Conservation (phyloP, 257 asterid genomes). For the Fraxinus quadrangulata region DNA sequence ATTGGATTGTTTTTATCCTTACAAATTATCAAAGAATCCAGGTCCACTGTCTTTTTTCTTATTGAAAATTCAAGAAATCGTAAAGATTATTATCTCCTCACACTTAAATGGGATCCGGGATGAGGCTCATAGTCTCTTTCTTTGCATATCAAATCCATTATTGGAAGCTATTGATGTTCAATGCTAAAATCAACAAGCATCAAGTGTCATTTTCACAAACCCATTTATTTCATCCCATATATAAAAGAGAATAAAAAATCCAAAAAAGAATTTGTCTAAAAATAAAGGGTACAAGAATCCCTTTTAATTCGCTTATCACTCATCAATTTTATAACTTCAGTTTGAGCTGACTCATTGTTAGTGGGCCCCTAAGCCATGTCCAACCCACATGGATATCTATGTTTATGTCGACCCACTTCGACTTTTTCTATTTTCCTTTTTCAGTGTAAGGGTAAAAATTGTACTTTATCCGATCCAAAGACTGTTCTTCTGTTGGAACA, state of each 20-base stretch:
- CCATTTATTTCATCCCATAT: background rate
- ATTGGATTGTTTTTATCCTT: no score
- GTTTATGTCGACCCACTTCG: slow-evolving; percentile 49
- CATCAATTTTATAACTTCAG: background rate
- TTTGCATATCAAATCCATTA: no score
- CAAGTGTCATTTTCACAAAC: background rate
- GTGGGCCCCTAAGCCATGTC: slow-evolving; percentile 38
- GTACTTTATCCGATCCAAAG: background rate
- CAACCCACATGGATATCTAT: slow-evolving; percentile 42
- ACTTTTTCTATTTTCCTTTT: background rate
- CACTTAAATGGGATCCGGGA: no score
- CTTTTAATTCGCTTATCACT: background rate
- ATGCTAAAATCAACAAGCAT: background rate
- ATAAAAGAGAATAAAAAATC: background rate
- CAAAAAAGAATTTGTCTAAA: background rate
- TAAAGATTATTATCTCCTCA: no score
- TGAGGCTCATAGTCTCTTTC: no score
- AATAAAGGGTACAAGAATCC: background rate
- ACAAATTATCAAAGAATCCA: no score
- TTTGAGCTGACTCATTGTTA: slow-evolving; percentile 27
- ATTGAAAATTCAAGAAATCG: no score
- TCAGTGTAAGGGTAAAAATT: background rate
- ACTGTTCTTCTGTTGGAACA: background rate
- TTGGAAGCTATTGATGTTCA: no score
- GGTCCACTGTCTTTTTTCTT: no score